Evolutionary conservation across 768 basidiomycete genomes (phyloP).

Genomic region (Tremella yokohamensis): DNA sequence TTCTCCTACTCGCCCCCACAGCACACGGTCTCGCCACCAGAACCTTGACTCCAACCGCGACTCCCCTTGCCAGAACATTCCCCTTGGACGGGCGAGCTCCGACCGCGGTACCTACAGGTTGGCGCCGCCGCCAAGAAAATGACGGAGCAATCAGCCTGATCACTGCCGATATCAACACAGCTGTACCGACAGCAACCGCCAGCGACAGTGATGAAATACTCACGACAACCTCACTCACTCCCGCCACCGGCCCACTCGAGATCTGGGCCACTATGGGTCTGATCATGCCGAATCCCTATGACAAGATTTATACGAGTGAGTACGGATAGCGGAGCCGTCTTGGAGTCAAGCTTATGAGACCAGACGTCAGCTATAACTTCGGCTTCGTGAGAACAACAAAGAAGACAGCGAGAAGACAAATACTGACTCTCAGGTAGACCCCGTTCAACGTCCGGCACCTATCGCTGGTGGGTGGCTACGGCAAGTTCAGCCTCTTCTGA

Average conservation of each 20-base stretch:
- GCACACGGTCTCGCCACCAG: too few species aligned
- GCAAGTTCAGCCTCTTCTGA: conserved; percentile 42
- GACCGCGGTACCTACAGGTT: too few species aligned
- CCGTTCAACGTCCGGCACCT: conserved; percentile 34
- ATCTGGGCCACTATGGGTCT: conserved; percentile 40
- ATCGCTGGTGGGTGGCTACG: conserved; percentile 40
- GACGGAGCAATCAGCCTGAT: background rate
- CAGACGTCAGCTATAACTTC: conserved; percentile 43
- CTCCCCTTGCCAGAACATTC: too few species aligned
- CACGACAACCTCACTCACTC: conserved; percentile 6
- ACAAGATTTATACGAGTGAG: conserved; percentile 39
- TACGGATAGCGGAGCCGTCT: conserved; percentile 1
- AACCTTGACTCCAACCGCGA: too few species aligned
- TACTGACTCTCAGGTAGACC: conserved; percentile 18
- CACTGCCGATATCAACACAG: conserved; percentile 1
- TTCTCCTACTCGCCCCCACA: background rate
- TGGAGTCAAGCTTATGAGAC: background rate
- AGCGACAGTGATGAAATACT: background rate
- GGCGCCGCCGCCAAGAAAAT: too few species aligned
- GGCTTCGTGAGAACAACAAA: conserved; percentile 32
- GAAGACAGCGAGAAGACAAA: too few species aligned
- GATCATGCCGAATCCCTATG: conserved; percentile 49
- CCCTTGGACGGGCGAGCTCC: too few species aligned
- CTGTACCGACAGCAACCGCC: background rate
- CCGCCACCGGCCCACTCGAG: conserved; percentile 20